Evolutionary conservation across 768 basidiomycete species (phyloP).

Genomic region (Leucosporidium yakuticum): DNA sequence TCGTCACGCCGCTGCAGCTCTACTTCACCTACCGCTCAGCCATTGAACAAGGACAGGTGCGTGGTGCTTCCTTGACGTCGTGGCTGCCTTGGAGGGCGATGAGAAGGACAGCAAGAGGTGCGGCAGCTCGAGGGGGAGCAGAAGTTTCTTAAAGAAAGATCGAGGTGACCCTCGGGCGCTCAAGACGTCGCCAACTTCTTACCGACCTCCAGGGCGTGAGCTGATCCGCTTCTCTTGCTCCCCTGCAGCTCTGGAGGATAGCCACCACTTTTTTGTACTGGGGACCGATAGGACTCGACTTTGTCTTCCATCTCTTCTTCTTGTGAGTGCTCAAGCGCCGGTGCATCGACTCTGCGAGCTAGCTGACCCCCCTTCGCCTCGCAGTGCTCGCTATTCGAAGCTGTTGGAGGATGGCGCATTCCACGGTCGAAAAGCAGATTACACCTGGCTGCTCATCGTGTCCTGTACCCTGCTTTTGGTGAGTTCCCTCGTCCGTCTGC

Average conservation of each 20-base stretch:
- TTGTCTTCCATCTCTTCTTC: constrained; percentile 96
- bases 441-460: constrained; percentile 85
- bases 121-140: background rate
- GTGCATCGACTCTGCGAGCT: background rate
- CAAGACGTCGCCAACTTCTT: no score
- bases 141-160: no score
- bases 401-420: constrained; percentile 97
- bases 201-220: no score
- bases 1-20: constrained; percentile 39
- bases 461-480: constrained; percentile 83
- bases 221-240: background rate
- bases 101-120: background rate
- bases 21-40: constrained; percentile 37
- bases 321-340: constrained; percentile 61
- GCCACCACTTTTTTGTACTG: constrained; percentile 94
- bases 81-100: constrained; percentile 1
- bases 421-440: constrained; percentile 82
- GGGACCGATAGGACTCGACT: constrained; percentile 84
- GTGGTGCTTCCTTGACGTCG: constrained; percentile 11
- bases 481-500: constrained; percentile 40
- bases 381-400: constrained; percentile 90
- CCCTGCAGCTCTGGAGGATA: constrained; percentile 70
- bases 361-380: background rate
- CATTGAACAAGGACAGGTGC: constrained; percentile 36
- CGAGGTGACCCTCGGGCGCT: no score